phyloP scores from a whole-genome alignment of 768 basidiomycete genomes.

The Kwoniella pini region DNA sequence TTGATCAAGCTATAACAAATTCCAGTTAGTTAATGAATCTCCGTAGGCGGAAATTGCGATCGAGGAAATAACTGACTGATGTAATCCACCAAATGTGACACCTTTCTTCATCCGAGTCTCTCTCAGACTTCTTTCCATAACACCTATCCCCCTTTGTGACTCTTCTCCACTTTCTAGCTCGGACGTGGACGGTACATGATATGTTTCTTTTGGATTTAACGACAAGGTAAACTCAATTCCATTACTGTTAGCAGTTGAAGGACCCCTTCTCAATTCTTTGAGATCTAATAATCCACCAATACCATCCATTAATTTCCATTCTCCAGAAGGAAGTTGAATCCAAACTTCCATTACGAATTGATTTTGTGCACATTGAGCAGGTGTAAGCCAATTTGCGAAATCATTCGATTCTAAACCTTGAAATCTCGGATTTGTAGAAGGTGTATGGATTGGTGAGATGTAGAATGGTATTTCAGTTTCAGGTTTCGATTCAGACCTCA shows the following conservation, averaged over 20 bases:
- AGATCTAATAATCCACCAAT: conserved; percentile 30
- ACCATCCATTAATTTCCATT: conserved; percentile 32
- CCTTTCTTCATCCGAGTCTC: conserved; percentile 55
- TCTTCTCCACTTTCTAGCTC: conserved; percentile 30
- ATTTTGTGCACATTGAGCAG: conserved; percentile 59
- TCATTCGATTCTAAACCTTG: conserved; percentile 62
- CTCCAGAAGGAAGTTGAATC: conserved; percentile 32
- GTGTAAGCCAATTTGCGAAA: conserved; percentile 62
- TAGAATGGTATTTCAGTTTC: conserved; percentile 61
- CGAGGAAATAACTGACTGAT: conserved; percentile 58
- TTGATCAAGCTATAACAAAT: conserved; percentile 58
- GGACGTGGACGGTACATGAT: conserved; percentile 21
- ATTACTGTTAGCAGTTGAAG: conserved; percentile 19
- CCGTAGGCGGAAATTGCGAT: not conserved
- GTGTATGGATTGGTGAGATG: conserved; percentile 74
- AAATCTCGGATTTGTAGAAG: conserved; percentile 82
- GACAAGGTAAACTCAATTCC: conserved; percentile 39
- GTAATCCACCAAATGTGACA: conserved; percentile 57
- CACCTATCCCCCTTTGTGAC: conserved; percentile 41
- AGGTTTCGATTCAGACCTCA: not conserved
- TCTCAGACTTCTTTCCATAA: conserved; percentile 49
- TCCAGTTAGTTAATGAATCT: no score
- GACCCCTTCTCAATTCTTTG: conserved; percentile 20
- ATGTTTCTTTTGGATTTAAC: conserved; percentile 23
- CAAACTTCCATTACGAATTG: conserved; percentile 60